Percentiles rank a stretch among this genome's conserved stretches.
phyloP scores from a whole-genome alignment of 177 flowering plant genomes.

The Vitis hybrid region DNA sequence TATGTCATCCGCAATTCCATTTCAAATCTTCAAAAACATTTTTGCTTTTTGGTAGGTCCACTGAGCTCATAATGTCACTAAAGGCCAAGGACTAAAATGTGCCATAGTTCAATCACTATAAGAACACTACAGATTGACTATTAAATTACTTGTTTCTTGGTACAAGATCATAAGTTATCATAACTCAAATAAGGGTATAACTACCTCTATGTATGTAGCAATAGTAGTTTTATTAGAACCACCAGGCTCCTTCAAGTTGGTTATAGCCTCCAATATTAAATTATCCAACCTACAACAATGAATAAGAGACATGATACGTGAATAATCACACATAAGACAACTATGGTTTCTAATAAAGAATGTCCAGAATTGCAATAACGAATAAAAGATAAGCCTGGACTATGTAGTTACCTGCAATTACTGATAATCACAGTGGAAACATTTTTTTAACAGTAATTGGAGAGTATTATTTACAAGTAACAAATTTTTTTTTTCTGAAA shows the following conservation, averaged over 20 bases:
- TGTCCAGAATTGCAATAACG: no score
- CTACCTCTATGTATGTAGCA: conserved; percentile 68
- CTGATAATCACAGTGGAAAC: no score
- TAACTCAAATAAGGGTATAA: neutral
- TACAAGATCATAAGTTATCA: neutral
- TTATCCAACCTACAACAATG: conserved; percentile 52
- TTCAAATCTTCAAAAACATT: neutral
- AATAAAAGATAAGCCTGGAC: no score
- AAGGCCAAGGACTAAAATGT: neutral
- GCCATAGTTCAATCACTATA: neutral
- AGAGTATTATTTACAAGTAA: no score
- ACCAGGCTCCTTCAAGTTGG: conserved; percentile 59
- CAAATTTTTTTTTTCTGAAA: no score
- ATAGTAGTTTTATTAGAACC: conserved; percentile 71
- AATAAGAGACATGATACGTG: conserved; percentile 1
- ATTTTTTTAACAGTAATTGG: no score
- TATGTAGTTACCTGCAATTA: no score
- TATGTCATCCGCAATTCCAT: neutral
- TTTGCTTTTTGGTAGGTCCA: neutral
- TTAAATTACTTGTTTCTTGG: neutral
- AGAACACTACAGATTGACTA: neutral
- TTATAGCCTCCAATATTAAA: conserved; percentile 65
- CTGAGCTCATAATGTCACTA: neutral
- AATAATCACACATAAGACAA: no score
- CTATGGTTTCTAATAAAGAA: no score